Evolutionary conservation across 805 yeast genomes (phyloP).

Genomic region (Sungouiozyma intestinalis): DNA sequence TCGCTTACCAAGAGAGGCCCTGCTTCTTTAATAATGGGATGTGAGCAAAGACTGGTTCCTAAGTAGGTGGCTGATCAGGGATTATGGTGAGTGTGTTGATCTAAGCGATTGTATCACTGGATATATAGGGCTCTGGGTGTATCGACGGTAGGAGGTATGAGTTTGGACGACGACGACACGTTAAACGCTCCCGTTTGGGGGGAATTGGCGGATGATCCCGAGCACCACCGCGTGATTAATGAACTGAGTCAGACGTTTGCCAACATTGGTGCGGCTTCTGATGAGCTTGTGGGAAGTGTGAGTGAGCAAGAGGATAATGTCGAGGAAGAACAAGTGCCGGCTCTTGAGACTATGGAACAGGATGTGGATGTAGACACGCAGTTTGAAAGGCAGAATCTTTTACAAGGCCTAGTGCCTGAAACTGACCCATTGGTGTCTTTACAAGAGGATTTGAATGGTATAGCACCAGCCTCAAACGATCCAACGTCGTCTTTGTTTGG

Average conservation of each 20-base stretch:
- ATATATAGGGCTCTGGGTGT: too few species aligned
- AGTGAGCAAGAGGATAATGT: slow-evolving; percentile 10
- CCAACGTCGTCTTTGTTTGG: slow-evolving; percentile 29
- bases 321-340: slow-evolving; percentile 9
- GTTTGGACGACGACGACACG: slow-evolving; percentile 19
- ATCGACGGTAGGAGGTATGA: not conserved
- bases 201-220: slow-evolving; percentile 10
- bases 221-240: not conserved
- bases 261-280: slow-evolving; percentile 1
- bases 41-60: too few species aligned
- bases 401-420: slow-evolving; percentile 20
- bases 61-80: too few species aligned
- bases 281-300: not conserved
- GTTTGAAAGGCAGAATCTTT: slow-evolving; percentile 2
- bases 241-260: slow-evolving; percentile 15
- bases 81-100: too few species aligned
- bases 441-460: slow-evolving; percentile 27
- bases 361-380: slow-evolving; percentile 1
- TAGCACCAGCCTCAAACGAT: slow-evolving; percentile 12
- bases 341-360: not conserved
- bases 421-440: slow-evolving; percentile 35
- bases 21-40: too few species aligned
- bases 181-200: slow-evolving; percentile 29
- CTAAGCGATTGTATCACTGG: too few species aligned
- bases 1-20: too few species aligned